Base-by-base conservation (phyloP, 1,139 yeast species). In the Zygosaccharomyces pseudobailii region DNA sequence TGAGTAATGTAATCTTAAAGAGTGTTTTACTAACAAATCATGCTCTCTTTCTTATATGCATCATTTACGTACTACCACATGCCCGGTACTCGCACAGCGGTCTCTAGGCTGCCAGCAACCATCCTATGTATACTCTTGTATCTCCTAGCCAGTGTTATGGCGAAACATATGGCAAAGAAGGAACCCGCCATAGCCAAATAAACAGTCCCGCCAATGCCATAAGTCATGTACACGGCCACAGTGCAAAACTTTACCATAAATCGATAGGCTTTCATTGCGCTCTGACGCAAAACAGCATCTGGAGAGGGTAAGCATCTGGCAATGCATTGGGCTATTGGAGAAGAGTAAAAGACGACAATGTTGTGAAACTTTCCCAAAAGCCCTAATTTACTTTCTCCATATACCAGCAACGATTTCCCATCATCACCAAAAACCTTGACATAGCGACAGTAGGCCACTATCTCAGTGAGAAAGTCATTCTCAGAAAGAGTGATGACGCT, bases 361-460 rank as follows among this genome's bases (percentile, higher is more conserved):
- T 62, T 62, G 48, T 63, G 67, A 41, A 62, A 63, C 48, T 60
- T 63, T 24, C 61, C 63, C 38, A 64, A 40, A 24, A 64, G 50
- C 4, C 63, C 63, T 27, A 54, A 28, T 3, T 46, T 45, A 4
- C 52, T 52, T 9, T 53, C 54, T n/a, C 48, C 49, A 28, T 41
- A 42, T 8, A 46, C 33, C 21, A 33, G 22, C 32, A 40, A 20
- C 8, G 55, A 46, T 10, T 37, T 46, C 10, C 54, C 54, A 21
- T 51, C 43, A 4, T 51, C 49, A 32, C 55, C 53, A 25, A 59
- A 48, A 6, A 58, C 51, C 23, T 46, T 47, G 9, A 56, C 49
- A 27, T 49, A 43, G 23, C 47, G 49, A 20, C 55, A 51, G 47
- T 62, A 62, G 2, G 42, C 34, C 10, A 54, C 40, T 3, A 62